These are phyloP conservation scores for Boletus coccyginus DNA, from an alignment of 768 basidiomycete genomes.

Conservation along the genomic window DNA sequence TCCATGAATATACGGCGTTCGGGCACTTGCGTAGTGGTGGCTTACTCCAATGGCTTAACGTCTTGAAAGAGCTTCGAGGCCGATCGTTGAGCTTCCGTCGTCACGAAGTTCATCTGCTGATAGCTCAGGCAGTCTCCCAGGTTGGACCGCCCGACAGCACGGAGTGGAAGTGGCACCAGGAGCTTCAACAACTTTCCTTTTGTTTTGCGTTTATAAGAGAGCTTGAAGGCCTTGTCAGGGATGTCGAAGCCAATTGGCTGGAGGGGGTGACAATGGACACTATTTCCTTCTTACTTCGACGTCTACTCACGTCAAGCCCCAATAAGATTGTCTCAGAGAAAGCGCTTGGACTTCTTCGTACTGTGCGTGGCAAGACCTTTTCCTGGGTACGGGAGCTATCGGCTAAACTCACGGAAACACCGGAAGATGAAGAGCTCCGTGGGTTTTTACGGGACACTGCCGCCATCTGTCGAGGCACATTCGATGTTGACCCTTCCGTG, in stretches of 20 bases:
- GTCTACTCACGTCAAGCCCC: constrained; percentile 33
- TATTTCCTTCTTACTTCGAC: constrained; percentile 33
- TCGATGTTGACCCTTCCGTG: constrained; percentile 23
- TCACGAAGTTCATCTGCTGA: constrained; percentile 39
- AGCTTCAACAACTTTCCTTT: constrained; percentile 34
- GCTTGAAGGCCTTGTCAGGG: constrained; percentile 33
- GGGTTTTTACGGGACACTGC: constrained; percentile 36
- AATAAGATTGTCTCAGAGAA: constrained; percentile 9
- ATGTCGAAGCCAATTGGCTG: constrained; percentile 42
- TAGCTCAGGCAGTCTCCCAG: constrained; percentile 46
- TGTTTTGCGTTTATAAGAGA: constrained; percentile 36
- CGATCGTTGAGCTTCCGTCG: constrained; percentile 37
- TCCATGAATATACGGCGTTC: constrained; percentile 48
- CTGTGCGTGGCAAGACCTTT: constrained; percentile 31
- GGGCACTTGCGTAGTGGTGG: constrained; percentile 44
- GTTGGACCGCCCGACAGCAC: constrained; percentile 30
- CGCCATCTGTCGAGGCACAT: constrained; percentile 36
- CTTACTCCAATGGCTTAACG: constrained; percentile 49
- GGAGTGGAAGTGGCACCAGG: constrained; percentile 39
- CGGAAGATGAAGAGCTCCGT: constrained; percentile 15
- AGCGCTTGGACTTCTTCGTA: constrained; percentile 29
- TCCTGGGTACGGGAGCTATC: constrained; percentile 38
- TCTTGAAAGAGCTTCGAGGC: constrained; percentile 43
- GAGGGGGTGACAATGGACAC: constrained; percentile 32
- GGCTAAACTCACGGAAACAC: constrained; percentile 15